Base-by-base conservation (phyloP, 192 early-diverging fungal genomes). In the Funneliformis geosporum region DNA sequence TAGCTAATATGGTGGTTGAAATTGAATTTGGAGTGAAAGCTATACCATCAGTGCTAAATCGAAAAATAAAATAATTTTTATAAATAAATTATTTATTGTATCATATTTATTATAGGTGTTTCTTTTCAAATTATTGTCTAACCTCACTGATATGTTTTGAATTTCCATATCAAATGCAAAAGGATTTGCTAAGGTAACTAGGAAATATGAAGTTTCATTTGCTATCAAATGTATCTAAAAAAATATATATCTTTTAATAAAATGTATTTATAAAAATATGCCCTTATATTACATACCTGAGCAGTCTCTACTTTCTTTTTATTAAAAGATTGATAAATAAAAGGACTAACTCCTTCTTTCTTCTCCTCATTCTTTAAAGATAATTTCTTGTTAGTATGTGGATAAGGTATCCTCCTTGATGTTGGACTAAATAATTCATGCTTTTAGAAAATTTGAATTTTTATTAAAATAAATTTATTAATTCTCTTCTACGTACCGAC, bases 101-200 rank as follows among this genome's bases (percentile, higher is more conserved):
- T 42, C 16, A 39, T 38, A n/a, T 39, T n/a, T 40, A 8, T n/a
- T n/a, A 25, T 1, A 73, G 10, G 38, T 65, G 28, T 21, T 23
- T 33, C 33, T 33, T n/a, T n/a, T 33, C 33, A 0, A 33, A 33
- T 2, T 33, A 33, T 33, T 60, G 40, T 7, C 44, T 83, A 82
- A 91, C 85, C 87, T 89, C 0, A 95, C 72, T 23, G 82, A 78
- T 42, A 95, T 87, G 71, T 85, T 88, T 70, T 93, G 89, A 23
- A 95, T 80, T 27, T 95, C 93, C 42, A 96, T 70, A 77, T 94
- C 93, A 82, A 96, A 93, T 18, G 89, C 87, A 83, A 93, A 95
- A 11, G 93, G 92, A 82, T 96, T 96, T 0, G 91, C 87, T 16
- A 96, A 75, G 1, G 85, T 87, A 6, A 95, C 84, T 42, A 93